Base-by-base conservation (phyloP, 192 early-diverging fungal species). In the Ramicandelaber brevisporus region DNA sequence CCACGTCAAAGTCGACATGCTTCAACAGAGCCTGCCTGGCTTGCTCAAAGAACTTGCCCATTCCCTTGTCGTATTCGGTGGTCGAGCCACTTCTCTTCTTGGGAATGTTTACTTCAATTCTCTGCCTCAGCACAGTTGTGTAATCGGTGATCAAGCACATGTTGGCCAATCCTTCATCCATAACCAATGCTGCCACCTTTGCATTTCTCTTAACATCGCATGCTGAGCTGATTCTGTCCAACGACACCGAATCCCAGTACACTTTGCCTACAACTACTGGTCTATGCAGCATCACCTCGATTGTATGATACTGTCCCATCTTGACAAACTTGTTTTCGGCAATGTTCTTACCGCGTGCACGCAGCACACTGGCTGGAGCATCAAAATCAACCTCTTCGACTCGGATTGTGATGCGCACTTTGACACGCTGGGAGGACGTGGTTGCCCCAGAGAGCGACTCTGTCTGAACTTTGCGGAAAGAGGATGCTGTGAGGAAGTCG, bases 71-170 rank as follows among this genome's bases (percentile, higher is more conserved):
- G 45, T 86, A 73, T 46, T 80, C 75, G 10, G 73, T 66, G 3
- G 79, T 71, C 4, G 72, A 76, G 16, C 93, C 93, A 39, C 71
- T 78, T 32, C 88, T 61, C 38, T 95, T 98, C 27, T 78, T 59
- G n/a, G 88, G 89, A 17, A 98, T 72, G 2, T 75, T 65, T 5
- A 62, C 49, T 46, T 98, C 93, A 14, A 98, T 81, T 6, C 84
- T 58, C 46, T 89, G 87, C 12, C 79, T 61, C 5, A 92, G 81
- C 30, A 98, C 68, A 1, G 88, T 98, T 87, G 95, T 92, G 34
- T 73, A 73, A 41, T 87, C 63, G 4, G 88, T 98, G 21, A 98
- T 30, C 4, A 98, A 57, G 34, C 93, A 95, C 2, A 98, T 24
- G 19, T 88, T 85, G 2, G 93, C 93, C 18, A 95, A 47, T 0